Conservation (phyloP, 495 filamentous ascomycete genomes). For the Thermothielavioides terrestris region DNA sequence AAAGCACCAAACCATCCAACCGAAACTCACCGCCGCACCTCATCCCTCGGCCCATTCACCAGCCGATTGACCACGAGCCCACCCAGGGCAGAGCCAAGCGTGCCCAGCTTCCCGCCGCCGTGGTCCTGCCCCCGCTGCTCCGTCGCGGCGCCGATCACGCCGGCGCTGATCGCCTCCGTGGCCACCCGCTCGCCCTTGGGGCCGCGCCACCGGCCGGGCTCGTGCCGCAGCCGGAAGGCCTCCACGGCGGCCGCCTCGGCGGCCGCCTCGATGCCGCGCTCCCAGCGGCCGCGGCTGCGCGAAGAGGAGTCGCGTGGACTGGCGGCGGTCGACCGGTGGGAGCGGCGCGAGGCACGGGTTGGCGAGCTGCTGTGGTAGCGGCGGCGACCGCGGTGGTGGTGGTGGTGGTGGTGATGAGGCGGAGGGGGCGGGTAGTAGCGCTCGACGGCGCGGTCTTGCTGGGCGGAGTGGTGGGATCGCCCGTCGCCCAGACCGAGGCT, state of each 20-base stretch:
- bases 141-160: slow-evolving; percentile 28
- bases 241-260: slow-evolving; percentile 35
- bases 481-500: slow-evolving; percentile 9
- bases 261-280: slow-evolving; percentile 20
- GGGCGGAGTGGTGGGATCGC: too few species aligned
- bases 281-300: slow-evolving; percentile 3
- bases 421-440: slow-evolving; percentile 2
- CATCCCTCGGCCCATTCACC: slow-evolving; percentile 22
- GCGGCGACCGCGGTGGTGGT: not conserved
- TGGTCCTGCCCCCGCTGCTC: slow-evolving; percentile 11
- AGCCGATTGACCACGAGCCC: slow-evolving; percentile 25
- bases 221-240: slow-evolving; percentile 35
- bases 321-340: not conserved
- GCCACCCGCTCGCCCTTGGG: slow-evolving; percentile 32
- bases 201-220: slow-evolving; percentile 34
- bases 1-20: not conserved
- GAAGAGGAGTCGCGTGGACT: not conserved
- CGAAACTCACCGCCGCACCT: slow-evolving; percentile 9
- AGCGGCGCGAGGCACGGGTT: not conserved
- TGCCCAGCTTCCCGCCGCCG: slow-evolving; percentile 9
- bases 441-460: not conserved
- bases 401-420: not conserved
- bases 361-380: slow-evolving; percentile 10
- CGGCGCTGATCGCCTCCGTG: slow-evolving; percentile 40
- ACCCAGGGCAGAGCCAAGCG: slow-evolving; percentile 14